phyloP scores from a whole-genome alignment of 306 rosid genomes.

The Fragaria nilgerrensis region DNA sequence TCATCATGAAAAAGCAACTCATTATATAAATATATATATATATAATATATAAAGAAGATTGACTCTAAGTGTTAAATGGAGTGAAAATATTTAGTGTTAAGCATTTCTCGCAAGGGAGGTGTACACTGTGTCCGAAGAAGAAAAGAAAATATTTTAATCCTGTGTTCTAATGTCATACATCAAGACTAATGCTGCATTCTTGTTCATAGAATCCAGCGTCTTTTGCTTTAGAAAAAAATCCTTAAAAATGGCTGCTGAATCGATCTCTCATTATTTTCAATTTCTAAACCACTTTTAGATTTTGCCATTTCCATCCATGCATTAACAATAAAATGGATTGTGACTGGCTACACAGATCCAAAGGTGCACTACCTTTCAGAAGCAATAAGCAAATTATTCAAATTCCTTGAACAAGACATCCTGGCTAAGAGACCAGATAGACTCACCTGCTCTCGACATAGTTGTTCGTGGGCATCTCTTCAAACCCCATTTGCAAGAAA shows the following conservation, averaged over 20 bases:
- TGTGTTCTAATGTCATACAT: background rate
- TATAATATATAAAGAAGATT: too few relatives aligned
- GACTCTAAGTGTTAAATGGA: background rate
- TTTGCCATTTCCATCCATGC: background rate
- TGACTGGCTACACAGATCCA: background rate
- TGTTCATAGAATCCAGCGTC: background rate
- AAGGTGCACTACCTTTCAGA: background rate
- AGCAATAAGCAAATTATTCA: background rate
- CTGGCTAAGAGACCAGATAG: conserved; percentile 16
- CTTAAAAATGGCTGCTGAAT: background rate
- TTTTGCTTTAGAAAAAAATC: background rate
- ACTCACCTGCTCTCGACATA: conserved; percentile 94
- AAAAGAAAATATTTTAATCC: background rate
- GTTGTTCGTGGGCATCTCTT: conserved; percentile 97
- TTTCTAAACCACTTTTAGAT: background rate
- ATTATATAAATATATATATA: background rate
- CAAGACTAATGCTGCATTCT: background rate
- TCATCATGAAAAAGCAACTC: background rate
- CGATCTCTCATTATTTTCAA: background rate
- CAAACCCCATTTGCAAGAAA: conserved; percentile 93
- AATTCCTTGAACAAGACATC: background rate
- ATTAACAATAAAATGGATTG: background rate
- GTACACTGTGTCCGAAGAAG: background rate
- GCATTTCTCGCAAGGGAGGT: background rate
- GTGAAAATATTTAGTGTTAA: background rate